A percentile compares a stretch with the other conserved stretches of the same genome.
Conservation (phyloP, 208 protist genomes). For the Leishmania tarentolae region DNA sequence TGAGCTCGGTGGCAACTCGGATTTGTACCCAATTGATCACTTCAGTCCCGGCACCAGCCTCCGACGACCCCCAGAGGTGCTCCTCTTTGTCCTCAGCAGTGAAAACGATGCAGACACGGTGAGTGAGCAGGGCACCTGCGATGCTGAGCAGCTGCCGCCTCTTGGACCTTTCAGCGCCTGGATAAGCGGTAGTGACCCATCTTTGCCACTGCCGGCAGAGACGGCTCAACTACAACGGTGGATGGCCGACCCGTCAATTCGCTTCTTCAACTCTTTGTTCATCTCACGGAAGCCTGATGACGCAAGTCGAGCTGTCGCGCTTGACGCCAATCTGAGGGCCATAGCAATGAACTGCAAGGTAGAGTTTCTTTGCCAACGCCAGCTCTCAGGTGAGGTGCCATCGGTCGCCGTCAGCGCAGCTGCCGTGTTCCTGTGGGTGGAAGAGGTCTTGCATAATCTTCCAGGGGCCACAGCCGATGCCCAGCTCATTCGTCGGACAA, state of each 20-base stretch:
- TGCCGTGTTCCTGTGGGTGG: conserved; percentile 39
- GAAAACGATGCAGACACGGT: conserved; percentile 35
- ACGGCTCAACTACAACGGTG: conserved; percentile 28
- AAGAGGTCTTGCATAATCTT: conserved; percentile 43
- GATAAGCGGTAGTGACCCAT: conserved; percentile 11
- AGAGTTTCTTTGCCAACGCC: conserved; percentile 26
- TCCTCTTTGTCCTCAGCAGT: conserved; percentile 45
- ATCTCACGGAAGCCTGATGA: conserved; percentile 17
- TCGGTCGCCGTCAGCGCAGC: conserved; percentile 29
- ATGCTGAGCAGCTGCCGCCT: conserved; percentile 18
- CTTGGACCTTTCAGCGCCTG: conserved; percentile 33
- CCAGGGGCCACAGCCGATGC: conserved; percentile 40
- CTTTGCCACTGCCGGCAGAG: background rate
- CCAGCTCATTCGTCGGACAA: conserved; percentile 29
- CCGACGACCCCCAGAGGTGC: conserved; percentile 26
- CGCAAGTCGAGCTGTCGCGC: background rate
- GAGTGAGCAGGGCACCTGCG: conserved; percentile 31
- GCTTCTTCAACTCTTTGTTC: conserved; percentile 36
- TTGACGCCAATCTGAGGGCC: conserved; percentile 24
- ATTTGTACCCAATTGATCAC: conserved; percentile 52
- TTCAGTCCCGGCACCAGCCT: conserved; percentile 29
- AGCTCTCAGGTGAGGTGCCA: conserved; percentile 15
- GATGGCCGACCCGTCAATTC: conserved; percentile 26
- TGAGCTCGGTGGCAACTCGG: conserved; percentile 46
- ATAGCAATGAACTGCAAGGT: conserved; percentile 19